Percentiles rank a stretch among this genome's conserved stretches.
phyloP scores from a whole-genome alignment of 192 early-diverging fungal species.

The Allomyces macrogynus region DNA sequence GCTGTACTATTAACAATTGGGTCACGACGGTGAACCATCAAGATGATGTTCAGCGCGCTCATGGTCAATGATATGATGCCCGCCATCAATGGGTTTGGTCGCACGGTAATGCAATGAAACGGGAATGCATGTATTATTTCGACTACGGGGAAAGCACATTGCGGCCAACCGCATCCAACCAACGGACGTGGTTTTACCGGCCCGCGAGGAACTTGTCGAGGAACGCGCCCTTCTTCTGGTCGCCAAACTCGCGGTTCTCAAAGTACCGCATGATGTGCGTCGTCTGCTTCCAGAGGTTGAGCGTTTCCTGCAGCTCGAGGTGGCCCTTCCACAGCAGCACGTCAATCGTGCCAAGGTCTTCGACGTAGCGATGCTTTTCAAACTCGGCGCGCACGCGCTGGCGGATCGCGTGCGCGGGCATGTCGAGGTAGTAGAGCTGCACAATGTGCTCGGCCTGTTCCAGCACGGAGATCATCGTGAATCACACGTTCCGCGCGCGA shows the following conservation, averaged over 20 bases:
- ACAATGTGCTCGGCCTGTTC: conserved; percentile 45
- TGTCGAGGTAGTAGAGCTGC: conserved; percentile 45
- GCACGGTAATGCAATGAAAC: too few species aligned
- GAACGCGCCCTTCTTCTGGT: conserved; percentile 46
- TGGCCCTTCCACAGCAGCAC: conserved; percentile 71
- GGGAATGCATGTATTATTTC: too few species aligned
- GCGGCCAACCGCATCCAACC: too few species aligned
- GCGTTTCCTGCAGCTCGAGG: conserved; percentile 68
- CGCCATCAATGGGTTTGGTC: too few species aligned
- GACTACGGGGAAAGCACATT: too few species aligned
- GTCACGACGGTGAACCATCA: too few species aligned
- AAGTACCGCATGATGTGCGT: conserved; percentile 78
- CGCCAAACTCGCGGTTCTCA: conserved; percentile 42
- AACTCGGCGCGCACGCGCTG: conserved; percentile 76
- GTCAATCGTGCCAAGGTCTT: conserved; percentile 54
- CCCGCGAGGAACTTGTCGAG: conserved; percentile 66
- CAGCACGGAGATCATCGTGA: neutral
- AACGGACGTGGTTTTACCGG: conserved; percentile 2
- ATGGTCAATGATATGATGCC: too few species aligned
- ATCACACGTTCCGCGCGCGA: conserved; percentile 1
- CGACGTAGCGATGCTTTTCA: conserved; percentile 60
- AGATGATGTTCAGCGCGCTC: too few species aligned
- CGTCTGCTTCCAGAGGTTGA: conserved; percentile 83
- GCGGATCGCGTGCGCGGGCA: conserved; percentile 48
- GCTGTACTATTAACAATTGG: too few species aligned